Percentiles rank a stretch among this genome's conserved stretches.
Conservation (phyloP, 1,284 basidiomycete genomes). For the Sanghuangporus sanghuang region DNA sequence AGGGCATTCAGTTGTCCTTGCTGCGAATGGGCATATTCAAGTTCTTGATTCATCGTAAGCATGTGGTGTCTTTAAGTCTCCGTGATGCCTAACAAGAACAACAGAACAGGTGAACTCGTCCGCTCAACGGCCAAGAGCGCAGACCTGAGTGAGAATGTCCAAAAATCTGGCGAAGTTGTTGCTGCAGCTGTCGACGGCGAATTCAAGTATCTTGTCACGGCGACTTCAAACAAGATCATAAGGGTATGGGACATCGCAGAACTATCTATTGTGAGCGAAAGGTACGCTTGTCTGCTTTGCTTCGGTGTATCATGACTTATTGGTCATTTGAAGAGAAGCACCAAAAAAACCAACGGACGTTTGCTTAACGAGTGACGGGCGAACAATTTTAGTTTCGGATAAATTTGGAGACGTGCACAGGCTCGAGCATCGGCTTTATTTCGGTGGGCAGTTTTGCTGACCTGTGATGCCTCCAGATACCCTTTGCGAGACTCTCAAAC, state of each 20-base stretch:
- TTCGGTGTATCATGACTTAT: conserved; percentile 13
- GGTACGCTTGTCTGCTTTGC: conserved; percentile 38
- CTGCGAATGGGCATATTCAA: conserved; percentile 40
- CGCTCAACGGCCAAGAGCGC: conserved; percentile 36
- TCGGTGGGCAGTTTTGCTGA: not conserved
- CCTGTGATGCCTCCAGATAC: conserved; percentile 37
- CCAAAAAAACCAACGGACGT: conserved; percentile 73
- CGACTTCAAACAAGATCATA: conserved; percentile 76
- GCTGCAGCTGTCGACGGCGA: conserved; percentile 50
- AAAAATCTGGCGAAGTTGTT: conserved; percentile 54
- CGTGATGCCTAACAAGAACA: conserved; percentile 7
- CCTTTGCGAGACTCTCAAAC: conserved; percentile 28
- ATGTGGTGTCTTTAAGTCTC: conserved; percentile 19
- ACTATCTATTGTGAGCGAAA: conserved; percentile 50
- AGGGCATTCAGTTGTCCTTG: conserved; percentile 5
- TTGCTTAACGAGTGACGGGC: conserved; percentile 48
- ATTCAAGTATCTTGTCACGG: conserved; percentile 52
- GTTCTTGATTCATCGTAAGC: conserved; percentile 47
- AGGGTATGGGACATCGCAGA: conserved; percentile 65
- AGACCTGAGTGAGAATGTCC: conserved; percentile 31
- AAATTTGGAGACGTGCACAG: conserved; percentile 86
- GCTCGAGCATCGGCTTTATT: conserved; percentile 28
- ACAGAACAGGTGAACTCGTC: conserved; percentile 51
- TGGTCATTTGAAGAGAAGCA: conserved; percentile 47
- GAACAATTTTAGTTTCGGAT: conserved; percentile 69